Evolutionary conservation across 805 yeast genomes (phyloP).

Genomic region (Wickerhamiella qilinensis): DNA sequence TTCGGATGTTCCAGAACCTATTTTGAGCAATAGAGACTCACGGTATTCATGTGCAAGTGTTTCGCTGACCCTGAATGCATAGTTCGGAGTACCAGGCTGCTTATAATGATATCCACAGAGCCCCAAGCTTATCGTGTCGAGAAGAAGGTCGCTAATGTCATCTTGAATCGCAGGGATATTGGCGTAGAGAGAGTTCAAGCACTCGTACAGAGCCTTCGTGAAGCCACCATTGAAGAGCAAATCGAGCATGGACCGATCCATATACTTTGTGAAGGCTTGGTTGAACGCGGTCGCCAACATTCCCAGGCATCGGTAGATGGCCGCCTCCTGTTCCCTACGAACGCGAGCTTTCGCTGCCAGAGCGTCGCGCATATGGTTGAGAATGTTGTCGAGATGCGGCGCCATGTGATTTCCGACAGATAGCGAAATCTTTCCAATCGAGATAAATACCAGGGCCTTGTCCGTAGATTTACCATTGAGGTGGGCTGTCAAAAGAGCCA

Average conservation of each 20-base stretch:
- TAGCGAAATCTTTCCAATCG: constrained; percentile 72
- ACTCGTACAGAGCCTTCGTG: constrained; percentile 66
- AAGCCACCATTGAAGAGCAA: constrained; percentile 69
- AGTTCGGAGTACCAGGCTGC: constrained; percentile 76
- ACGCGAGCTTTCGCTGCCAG: constrained; percentile 37
- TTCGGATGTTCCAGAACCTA: constrained; percentile 43
- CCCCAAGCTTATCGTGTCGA: constrained; percentile 56
- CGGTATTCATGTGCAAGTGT: constrained; percentile 57
- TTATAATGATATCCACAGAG: constrained; percentile 67
- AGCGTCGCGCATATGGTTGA: constrained; percentile 71
- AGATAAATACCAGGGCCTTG: constrained; percentile 53
- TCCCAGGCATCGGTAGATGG: constrained; percentile 77
- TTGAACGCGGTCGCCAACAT: constrained; percentile 81
- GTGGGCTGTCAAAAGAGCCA: constrained; percentile 62
- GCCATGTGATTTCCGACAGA: constrained; percentile 71
- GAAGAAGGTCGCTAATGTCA: constrained; percentile 50
- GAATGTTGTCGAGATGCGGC: constrained; percentile 74
- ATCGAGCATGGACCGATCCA: constrained; percentile 67
- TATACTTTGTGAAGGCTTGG: constrained; percentile 77
- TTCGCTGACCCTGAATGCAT: constrained; percentile 21
- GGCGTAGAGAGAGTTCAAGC: constrained; percentile 47
- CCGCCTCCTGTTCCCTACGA: constrained; percentile 64
- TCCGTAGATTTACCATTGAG: constrained; percentile 44
- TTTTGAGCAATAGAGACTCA: constrained; percentile 53
- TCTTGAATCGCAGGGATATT: constrained; percentile 70